phyloP scores from a whole-genome alignment of 1,139 yeast species.

The Suhomyces bokatorum region DNA sequence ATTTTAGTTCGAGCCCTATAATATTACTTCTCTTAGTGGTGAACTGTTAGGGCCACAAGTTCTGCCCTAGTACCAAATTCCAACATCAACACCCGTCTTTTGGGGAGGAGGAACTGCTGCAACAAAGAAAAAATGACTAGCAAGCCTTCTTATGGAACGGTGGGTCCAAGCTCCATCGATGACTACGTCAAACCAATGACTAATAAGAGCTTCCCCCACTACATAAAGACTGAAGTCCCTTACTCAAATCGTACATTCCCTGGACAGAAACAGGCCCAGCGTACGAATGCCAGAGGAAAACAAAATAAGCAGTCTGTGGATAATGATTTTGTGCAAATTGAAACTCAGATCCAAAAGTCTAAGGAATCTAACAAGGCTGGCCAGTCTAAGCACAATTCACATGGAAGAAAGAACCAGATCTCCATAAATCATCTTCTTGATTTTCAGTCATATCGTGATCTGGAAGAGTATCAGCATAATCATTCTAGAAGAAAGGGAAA shows the following conservation, averaged over 20 bases:
- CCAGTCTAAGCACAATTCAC: conserved; percentile 8
- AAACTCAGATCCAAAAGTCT: conserved; percentile 2
- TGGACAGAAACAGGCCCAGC: conserved; percentile 8
- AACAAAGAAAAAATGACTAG: conserved; percentile 2
- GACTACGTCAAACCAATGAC: conserved; percentile 4
- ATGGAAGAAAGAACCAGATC: conserved; percentile 53
- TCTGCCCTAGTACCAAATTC: conserved; percentile 3
- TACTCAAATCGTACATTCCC: background rate
- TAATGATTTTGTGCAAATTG: background rate
- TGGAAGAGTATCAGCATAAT: conserved; percentile 40
- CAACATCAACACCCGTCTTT: background rate
- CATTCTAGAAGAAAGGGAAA: conserved; percentile 17
- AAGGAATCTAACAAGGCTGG: background rate
- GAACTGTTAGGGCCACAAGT: conserved; percentile 3
- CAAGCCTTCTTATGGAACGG: conserved; percentile 3
- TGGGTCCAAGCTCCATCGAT: background rate
- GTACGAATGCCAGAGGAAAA: conserved; percentile 3
- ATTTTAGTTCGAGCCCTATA: background rate
- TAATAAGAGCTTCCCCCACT: background rate
- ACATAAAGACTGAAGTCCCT: background rate
- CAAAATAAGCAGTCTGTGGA: conserved; percentile 4
- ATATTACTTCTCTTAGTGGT: conserved; percentile 5
- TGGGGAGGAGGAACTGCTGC: background rate
- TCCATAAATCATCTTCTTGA: conserved; percentile 66
- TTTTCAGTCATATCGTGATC: conserved; percentile 55